Base-by-base conservation (phyloP, 2,329 filamentous ascomycete genomes). In the Fusarium piperis region DNA sequence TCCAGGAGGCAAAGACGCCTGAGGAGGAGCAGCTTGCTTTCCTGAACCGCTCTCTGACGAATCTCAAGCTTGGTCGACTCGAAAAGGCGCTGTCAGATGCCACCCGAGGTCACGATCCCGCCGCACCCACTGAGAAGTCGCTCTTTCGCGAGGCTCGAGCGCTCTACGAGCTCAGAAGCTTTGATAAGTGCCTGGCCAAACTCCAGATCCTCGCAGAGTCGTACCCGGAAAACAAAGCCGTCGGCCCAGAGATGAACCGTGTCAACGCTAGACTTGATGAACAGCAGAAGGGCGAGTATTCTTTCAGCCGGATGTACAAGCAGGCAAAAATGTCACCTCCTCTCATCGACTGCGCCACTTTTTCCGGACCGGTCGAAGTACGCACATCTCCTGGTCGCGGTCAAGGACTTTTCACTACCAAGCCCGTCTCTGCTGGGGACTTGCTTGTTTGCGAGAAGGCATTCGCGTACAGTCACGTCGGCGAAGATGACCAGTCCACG, bases 401-500 rank as follows among this genome's bases (percentile, higher is more conserved):
- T 3, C 80, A 82, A 3, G 88, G 88, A 0, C 76, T 89, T 0
- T 90, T 89, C 71, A 85, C 84, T 0, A 87, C 83, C 1, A 76
- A 79, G 20, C 71, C 79, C 0, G 84, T 90, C 3, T 79, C 80
- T 38, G 82, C 84, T 0, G 87, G 87, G 0, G 84, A 89, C 4
- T 78, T 89, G 2, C 75, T 90, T 0, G 71, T 90, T 2, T 89
- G 86, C 52, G 88, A 90, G 65, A 90, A 89, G 67, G 87, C 87
- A 0, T 88, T 89, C 70, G 76, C 76, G 0, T 81, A 87, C 72
- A 78, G 67, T 20, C 83, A 78, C 46, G 70, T 65, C 4, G 61
- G 60, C 4, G 70, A 74, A 10, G 71, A 65, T 9, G 8, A 10
- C 4, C 53, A 39, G 3, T 23, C 23, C 6, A 56, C 38, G 9